These are phyloP conservation scores for Glycine tomentella DNA, from an alignment of 306 rosid genomes.

Conservation along the genomic window DNA sequence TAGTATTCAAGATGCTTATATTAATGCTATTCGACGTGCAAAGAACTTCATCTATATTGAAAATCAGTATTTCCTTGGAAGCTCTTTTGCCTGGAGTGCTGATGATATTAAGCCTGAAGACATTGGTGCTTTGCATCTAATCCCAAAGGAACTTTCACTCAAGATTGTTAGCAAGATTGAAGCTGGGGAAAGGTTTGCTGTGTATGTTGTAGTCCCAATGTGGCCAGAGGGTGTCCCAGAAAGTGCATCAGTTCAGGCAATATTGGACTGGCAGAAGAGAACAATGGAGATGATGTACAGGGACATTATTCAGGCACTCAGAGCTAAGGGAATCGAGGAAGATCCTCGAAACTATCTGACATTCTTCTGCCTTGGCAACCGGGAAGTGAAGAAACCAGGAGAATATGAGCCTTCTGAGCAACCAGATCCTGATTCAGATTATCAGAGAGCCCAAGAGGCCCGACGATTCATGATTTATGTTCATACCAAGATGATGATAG, in stretches of 20 bases:
- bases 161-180: conserved; percentile 76
- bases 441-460: conserved; percentile 65
- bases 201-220: conserved; percentile 77
- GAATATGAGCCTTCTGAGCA: conserved; percentile 68
- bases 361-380: conserved; percentile 82
- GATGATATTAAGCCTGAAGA: conserved; percentile 72
- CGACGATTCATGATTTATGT: conserved; percentile 83
- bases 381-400: conserved; percentile 73
- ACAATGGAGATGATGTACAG: conserved; percentile 83
- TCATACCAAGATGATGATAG: conserved; percentile 83
- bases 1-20: conserved; percentile 79
- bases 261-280: conserved; percentile 83
- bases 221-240: conserved; percentile 85
- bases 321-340: conserved; percentile 64
- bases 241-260: conserved; percentile 80
- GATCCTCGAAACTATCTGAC: conserved; percentile 81
- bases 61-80: conserved; percentile 83
- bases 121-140: conserved; percentile 68
- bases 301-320: conserved; percentile 65
- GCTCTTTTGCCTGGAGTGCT: conserved; percentile 65
- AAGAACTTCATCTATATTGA: conserved; percentile 75
- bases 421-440: conserved; percentile 71
- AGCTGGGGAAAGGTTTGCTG: conserved; percentile 75
- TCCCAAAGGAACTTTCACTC: conserved; percentile 78
- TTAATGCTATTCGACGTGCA: conserved; percentile 76